Base-by-base conservation (phyloP, 2,329 filamentous ascomycete genomes). In the Monosporascus cannonballus region DNA sequence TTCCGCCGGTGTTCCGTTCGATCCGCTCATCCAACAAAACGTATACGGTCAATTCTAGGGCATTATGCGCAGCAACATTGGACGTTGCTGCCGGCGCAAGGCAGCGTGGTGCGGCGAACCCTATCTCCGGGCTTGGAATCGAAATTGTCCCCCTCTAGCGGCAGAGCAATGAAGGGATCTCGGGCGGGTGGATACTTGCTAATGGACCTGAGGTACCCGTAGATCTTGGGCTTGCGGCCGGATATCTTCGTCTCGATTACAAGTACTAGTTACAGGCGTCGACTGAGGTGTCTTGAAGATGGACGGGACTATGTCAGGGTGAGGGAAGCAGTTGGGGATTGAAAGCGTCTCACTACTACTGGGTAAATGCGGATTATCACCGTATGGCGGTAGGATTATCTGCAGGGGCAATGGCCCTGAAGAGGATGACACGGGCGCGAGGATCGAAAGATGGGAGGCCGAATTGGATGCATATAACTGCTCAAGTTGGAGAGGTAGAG, bases 141-240 rank as follows among this genome's bases (percentile, higher is more conserved):
- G 47, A 64, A 69, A 27, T 59, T 63, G 18, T 65, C 63, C 57
- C 73, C 69, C 56, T 74, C 69, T 45, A 67, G 61, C 42, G 73
- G 63, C n/a, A 68, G 67, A 45, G 68, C 64, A 48, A 65, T 64
- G 42, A 61, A 67, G 6, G 67, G 65, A 57, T 72, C 64, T 65
- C 66, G 68, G 44, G 65, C 65, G 15, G 67, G 67, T 51, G 67
- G 69, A 38, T 62, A 57, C 58, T 71, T 69, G 49, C 65, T 63
- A 34, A 69, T 68, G 27, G 68, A 65, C n/a, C 62, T 59, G n/a
- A 18, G 66, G 61, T 24, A 60, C 47, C 41, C 58, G 56, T 47
- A 61, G 54, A 51, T 57, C 55, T 54, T 48, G 20, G 55, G 36
- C 18, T 39, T 39, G 25, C 50, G 54, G 36, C 49, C 48, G 47